Base-by-base conservation (phyloP, 108 stramenopile species). In the Cyclostephanos tholiformis region DNA sequence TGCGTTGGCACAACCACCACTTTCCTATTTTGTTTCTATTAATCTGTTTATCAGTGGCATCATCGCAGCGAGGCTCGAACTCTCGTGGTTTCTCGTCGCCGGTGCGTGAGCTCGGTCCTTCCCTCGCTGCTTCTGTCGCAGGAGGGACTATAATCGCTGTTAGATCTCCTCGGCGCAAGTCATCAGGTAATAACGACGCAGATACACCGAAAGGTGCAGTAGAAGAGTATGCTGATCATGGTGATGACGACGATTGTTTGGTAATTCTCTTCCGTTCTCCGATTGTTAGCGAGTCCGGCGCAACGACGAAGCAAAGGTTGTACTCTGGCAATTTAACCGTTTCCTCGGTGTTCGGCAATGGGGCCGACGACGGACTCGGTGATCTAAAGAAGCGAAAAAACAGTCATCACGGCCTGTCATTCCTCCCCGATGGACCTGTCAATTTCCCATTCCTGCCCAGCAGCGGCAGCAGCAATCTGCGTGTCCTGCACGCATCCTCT, bases 401-500 rank as follows among this genome's bases (percentile, higher is more conserved):
- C 41, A 13, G 35, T 23, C 6, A 66, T 43, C 22, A 51, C n/a
- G 77, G 56, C 36, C 32, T 82, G 46, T 60, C 64, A 2, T 69
- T 74, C 41, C 75, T 76, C 0, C 30, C 62, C 46, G 63, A 76
- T 48, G 81, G 81, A 36, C 81, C 75, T 29, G 55, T 81, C 56
- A n/a, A 60, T 27, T 59, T 63, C 38, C 80, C 69, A 4, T 67
- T 58, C 23, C 69, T 63, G 30, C 6, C 48, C 25, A 36, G 30
- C 49, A 26, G 52, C 46, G 86, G 86, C 56, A 90, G 90, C 69
- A 86, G 88, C 79, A 87, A 84, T 27, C 49, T 88, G 11, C 86
- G 85, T 61, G 83, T 87, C 23, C 84, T 95, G 20, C 87, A 90
- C 41, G 90, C 89, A 58, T 88, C 91, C 32, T 89, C 91, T 27